Base-by-base conservation (phyloP, 202 grass and related monocot genomes). In the Bolboschoenoplectus hybrid region DNA sequence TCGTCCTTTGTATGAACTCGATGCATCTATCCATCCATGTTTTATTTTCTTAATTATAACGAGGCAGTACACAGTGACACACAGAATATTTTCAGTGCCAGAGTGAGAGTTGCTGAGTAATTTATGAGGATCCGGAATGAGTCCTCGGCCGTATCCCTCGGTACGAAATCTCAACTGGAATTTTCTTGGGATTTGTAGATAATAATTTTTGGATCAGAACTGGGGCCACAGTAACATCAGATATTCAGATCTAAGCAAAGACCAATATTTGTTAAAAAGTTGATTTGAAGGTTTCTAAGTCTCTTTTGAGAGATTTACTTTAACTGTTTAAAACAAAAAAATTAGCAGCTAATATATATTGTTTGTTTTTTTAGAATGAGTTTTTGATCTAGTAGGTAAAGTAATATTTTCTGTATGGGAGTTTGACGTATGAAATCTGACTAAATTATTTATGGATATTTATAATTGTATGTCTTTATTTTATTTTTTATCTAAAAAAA, bases 61-160 rank as follows among this genome's bases (percentile, higher is more conserved):
- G 16, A 40, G 55, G 57, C 5, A 9, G 74, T 80, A 60, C 75
- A 62, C 39, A 39, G 43, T 26, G 26, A 26, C 26, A 26, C 43
- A 44, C 8, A 44, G 58, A 61, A 81, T 46, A 57, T 4, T 56
- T 56, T 20, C 7, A 63, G 78, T 47, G 57, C n/a, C 20, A 5
- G 55, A 63, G 13, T 20, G 5, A n/a, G 56, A 19, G 14, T n/a
- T 13, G 52, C 49, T 41, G 76, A 41, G 45, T 81, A 20, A 45
- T 45, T 79, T 61, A 46, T 63, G 78, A 43, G 6, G 13, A 81
- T 81, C 10, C 38, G n/a, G 35, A 65, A 82, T 63, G 16, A 46
- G 56, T 19, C 79, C 79, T 82, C 55, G 58, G 79, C 79, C 79
- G 79, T 82, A 82, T 41, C 61, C 12, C 40, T 46, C 3, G 68